phyloP scores from a whole-genome alignment of 2,329 filamentous ascomycete genomes.

The Pseudogymnoascus sp. region DNA sequence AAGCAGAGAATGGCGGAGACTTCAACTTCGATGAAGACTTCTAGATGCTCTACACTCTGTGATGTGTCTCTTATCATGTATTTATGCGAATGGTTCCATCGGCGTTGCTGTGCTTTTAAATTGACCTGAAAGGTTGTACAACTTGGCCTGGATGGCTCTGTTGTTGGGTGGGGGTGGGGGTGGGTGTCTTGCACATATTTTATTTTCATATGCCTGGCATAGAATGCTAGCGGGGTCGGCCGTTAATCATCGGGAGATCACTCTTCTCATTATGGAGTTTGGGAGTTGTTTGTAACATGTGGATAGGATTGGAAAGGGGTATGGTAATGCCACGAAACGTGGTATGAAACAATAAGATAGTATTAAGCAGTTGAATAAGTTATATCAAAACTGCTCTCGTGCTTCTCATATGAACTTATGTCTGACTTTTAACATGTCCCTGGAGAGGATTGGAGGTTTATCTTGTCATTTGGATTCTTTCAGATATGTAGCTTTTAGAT shows the following conservation, averaged over 20 bases:
- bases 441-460: not conserved
- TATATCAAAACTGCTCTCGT: not conserved
- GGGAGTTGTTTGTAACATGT: conserved; percentile 2
- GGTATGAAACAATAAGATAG: conserved; percentile 2
- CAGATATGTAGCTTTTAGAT: not conserved
- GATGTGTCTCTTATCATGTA: not conserved
- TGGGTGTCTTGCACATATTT: not conserved
- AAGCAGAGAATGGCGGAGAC: conserved; percentile 60
- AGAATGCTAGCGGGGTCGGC: conserved; percentile 4
- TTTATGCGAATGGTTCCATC: conserved; percentile 3
- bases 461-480: not conserved
- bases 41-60: conserved; percentile 41
- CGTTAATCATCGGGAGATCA: conserved; percentile 6
- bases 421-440: not conserved
- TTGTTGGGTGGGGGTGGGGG: not conserved
- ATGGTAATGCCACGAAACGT: not conserved
- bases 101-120: conserved; percentile 6
- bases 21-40: conserved; percentile 97
- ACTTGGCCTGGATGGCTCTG: not conserved
- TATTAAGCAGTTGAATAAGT: not conserved
- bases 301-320: conserved; percentile 5
- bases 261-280: conserved; percentile 3
- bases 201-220: conserved; percentile 2
- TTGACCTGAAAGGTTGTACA: conserved; percentile 7
- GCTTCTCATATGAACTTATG: not conserved